Evolutionary conservation across 2,329 filamentous ascomycete species (phyloP).

Genomic region (Ophiosphaerella narmari): DNA sequence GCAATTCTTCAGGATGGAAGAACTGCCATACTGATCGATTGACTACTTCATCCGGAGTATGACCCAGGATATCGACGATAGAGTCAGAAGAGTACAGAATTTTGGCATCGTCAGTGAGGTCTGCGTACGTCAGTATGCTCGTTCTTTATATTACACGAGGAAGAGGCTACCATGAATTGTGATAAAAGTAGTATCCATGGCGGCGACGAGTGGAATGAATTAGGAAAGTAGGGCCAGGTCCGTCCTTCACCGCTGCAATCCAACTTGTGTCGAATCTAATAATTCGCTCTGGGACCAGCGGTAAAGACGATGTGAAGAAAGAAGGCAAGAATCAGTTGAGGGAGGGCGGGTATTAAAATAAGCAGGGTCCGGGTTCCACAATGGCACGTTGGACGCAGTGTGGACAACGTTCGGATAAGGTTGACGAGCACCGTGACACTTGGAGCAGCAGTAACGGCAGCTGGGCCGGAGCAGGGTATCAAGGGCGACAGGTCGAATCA

Average conservation of each 20-base stretch:
- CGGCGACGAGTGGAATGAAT: constrained; percentile 4
- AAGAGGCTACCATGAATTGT: constrained; percentile 76
- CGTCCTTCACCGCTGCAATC: constrained; percentile 26
- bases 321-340: constrained; percentile 8
- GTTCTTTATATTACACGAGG: constrained; percentile 8
- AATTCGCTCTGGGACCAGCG: constrained; percentile 41
- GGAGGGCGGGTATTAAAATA: constrained; percentile 21
- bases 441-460: constrained; percentile 13
- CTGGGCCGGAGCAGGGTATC: constrained; percentile 8
- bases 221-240: neutral
- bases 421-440: constrained; percentile 20
- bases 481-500: neutral
- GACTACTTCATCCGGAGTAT: constrained; percentile 74
- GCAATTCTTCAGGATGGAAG: constrained; percentile 81
- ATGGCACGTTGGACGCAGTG: constrained; percentile 20
- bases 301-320: constrained; percentile 23
- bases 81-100: constrained; percentile 85
- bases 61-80: constrained; percentile 80
- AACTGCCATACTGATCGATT: constrained; percentile 82
- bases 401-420: constrained; percentile 21
- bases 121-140: constrained; percentile 50
- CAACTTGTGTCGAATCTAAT: constrained; percentile 42
- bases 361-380: constrained; percentile 29
- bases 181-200: constrained; percentile 81
- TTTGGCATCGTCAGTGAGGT: constrained; percentile 74